phyloP scores from a whole-genome alignment of 2,329 filamentous ascomycete species.

The Whalleya microplaca region DNA sequence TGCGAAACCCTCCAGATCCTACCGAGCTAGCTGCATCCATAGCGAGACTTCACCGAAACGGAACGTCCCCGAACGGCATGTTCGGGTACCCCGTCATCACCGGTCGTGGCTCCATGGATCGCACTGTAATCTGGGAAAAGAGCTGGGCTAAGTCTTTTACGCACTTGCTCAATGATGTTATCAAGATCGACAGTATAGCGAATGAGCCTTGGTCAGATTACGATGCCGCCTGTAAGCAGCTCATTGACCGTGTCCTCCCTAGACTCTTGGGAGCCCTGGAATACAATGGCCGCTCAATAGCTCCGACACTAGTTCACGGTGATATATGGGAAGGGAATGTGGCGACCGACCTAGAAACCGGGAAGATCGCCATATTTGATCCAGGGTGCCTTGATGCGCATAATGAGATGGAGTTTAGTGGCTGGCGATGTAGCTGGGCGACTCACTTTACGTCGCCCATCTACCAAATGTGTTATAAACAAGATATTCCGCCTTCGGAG shows the following conservation, averaged over 20 bases:
- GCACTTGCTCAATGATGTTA: constrained; percentile 26
- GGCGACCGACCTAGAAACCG: constrained; percentile 13
- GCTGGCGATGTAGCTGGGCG: constrained; percentile 17
- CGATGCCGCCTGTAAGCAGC: constrained; percentile 12
- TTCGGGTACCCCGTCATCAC: constrained; percentile 22
- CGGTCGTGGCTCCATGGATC: constrained; percentile 13
- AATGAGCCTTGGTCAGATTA: constrained; percentile 27
- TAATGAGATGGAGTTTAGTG: constrained; percentile 27
- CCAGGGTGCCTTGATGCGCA: constrained; percentile 22
- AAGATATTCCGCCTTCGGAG: constrained; percentile 15
- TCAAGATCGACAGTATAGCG: constrained; percentile 26
- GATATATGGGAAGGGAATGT: constrained; percentile 22
- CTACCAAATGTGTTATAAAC: constrained; percentile 16
- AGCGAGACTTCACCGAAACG: constrained; percentile 16
- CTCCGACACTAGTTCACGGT: constrained; percentile 14
- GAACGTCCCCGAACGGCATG: constrained; percentile 18
- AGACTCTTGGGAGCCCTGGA: constrained; percentile 19
- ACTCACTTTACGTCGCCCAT: constrained; percentile 21
- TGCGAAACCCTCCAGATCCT: constrained; percentile 11
- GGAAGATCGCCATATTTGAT: constrained; percentile 17
- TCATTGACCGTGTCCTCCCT: constrained; percentile 17
- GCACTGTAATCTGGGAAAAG: constrained; percentile 15
- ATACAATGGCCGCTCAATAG: constrained; percentile 12
- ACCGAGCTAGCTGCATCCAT: constrained; percentile 12
- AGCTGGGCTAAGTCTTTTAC: constrained; percentile 26